phyloP scores from a whole-genome alignment of 108 stramenopile genomes.

The Chaetoceros muelleri region DNA sequence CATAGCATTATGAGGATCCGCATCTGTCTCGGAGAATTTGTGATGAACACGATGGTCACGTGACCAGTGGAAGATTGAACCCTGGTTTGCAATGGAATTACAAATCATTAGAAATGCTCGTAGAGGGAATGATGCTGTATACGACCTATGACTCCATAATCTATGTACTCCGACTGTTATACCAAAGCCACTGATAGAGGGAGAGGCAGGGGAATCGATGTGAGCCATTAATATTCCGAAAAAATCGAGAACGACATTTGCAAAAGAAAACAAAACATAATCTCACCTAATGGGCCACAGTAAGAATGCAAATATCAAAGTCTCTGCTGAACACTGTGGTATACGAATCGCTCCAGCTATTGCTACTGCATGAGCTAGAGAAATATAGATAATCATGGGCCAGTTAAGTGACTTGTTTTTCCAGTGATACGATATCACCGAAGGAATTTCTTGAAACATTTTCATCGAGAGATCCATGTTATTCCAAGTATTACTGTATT shows the following conservation, averaged over 20 bases:
- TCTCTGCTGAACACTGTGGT: conserved; percentile 53
- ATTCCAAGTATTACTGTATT: no score
- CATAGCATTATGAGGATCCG: conserved; percentile 98
- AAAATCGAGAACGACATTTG: background rate
- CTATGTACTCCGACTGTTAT: conserved; percentile 98
- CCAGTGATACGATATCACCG: conserved; percentile 66
- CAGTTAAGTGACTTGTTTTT: conserved; percentile 92
- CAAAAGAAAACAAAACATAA: background rate
- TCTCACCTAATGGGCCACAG: conserved; percentile 94
- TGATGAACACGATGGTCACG: conserved; percentile 98
- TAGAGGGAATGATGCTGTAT: conserved; percentile 77
- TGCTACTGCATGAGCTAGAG: conserved; percentile 83
- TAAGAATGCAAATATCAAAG: conserved; percentile 88
- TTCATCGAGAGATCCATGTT: conserved; percentile 63
- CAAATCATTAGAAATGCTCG: conserved; percentile 90
- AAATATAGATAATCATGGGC: conserved; percentile 96
- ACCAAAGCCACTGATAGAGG: conserved; percentile 91
- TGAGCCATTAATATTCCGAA: no score
- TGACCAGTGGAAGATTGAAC: conserved; percentile 97
- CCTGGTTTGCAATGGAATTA: conserved; percentile 99
- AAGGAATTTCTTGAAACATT: conserved; percentile 70
- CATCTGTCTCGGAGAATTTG: conserved; percentile 96
- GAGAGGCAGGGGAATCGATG: no score
- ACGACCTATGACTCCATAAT: conserved; percentile 96
- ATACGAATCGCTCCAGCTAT: conserved; percentile 60